Percentiles rank a stretch among this genome's conserved stretches.
phyloP scores from a whole-genome alignment of 257 asterid species.

The Striga asiatica region DNA sequence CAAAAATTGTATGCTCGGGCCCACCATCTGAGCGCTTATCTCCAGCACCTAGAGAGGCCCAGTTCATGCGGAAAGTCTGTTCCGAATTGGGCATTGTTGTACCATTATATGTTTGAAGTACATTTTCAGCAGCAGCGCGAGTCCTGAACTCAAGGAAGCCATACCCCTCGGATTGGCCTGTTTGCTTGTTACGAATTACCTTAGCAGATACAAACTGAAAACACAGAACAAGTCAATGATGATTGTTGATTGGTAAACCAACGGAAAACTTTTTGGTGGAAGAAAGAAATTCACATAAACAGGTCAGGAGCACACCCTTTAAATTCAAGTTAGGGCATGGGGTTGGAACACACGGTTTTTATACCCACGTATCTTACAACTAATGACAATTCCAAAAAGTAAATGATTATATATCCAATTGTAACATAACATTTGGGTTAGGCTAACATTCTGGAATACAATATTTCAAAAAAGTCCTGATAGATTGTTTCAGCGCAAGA shows the following conservation, averaged over 20 bases:
- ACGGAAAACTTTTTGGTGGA: neutral
- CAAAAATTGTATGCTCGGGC: conserved; percentile 70
- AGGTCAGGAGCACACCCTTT: neutral
- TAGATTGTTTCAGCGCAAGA: too few relatives aligned
- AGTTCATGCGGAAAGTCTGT: conserved; percentile 55
- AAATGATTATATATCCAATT: too few relatives aligned
- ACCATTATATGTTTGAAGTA: conserved; percentile 57
- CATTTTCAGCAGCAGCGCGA: conserved; percentile 56
- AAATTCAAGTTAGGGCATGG: too few relatives aligned
- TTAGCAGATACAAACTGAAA: conserved; percentile 58
- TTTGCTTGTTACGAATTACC: conserved; percentile 64
- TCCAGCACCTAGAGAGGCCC: conserved; percentile 82
- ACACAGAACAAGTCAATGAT: neutral
- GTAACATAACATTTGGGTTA: too few relatives aligned
- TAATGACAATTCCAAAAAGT: too few relatives aligned
- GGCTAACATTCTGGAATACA: too few relatives aligned
- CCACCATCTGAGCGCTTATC: conserved; percentile 64
- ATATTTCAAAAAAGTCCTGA: too few relatives aligned
- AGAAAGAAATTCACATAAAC: neutral
- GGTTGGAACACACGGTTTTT: too few relatives aligned
- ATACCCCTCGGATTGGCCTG: conserved; percentile 71
- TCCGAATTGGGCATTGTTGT: conserved; percentile 58
- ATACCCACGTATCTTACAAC: too few relatives aligned
- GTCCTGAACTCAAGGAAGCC: conserved; percentile 76
- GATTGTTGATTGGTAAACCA: neutral